Evolutionary conservation across 768 basidiomycete genomes (phyloP).

Genomic region (Russula sp.): DNA sequence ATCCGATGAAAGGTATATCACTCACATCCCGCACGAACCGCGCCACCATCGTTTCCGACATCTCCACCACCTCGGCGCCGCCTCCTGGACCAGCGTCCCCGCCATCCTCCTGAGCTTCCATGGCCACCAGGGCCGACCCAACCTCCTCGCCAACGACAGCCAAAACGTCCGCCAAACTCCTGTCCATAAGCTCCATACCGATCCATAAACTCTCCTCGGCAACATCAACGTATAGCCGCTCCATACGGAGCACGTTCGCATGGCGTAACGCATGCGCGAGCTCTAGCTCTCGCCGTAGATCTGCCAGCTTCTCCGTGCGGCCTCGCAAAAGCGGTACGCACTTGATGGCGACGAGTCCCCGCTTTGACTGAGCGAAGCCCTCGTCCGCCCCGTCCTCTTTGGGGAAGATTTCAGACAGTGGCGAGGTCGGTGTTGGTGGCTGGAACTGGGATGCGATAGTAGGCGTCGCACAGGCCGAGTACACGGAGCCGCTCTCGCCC

Average conservation of each 20-base stretch:
- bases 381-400: neutral
- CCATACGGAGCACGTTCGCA: slow-evolving; percentile 62
- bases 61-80: slow-evolving; percentile 56
- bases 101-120: slow-evolving; percentile 52
- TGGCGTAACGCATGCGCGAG: slow-evolving; percentile 58
- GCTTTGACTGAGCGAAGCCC: slow-evolving; percentile 30
- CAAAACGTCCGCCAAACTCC: slow-evolving; percentile 80
- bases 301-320: slow-evolving; percentile 60
- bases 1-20: slow-evolving; percentile 22
- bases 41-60: slow-evolving; percentile 69
- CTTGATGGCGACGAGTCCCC: slow-evolving; percentile 63
- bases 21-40: slow-evolving; percentile 76
- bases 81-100: slow-evolving; percentile 36
- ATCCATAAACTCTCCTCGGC: slow-evolving; percentile 66
- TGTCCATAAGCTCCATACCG: slow-evolving; percentile 87
- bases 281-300: slow-evolving; percentile 58
- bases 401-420: neutral
- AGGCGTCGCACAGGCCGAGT: slow-evolving; percentile 38
- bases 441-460: slow-evolving; percentile 9
- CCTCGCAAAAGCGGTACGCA: slow-evolving; percentile 57
- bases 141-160: slow-evolving; percentile 38
- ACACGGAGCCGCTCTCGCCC: slow-evolving; percentile 77
- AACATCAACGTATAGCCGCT: slow-evolving; percentile 66
- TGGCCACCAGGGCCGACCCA: neutral
- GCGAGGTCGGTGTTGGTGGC: slow-evolving; percentile 27